Evolutionary conservation across 768 basidiomycete species (phyloP).

Genomic region (Mycena haematopus): DNA sequence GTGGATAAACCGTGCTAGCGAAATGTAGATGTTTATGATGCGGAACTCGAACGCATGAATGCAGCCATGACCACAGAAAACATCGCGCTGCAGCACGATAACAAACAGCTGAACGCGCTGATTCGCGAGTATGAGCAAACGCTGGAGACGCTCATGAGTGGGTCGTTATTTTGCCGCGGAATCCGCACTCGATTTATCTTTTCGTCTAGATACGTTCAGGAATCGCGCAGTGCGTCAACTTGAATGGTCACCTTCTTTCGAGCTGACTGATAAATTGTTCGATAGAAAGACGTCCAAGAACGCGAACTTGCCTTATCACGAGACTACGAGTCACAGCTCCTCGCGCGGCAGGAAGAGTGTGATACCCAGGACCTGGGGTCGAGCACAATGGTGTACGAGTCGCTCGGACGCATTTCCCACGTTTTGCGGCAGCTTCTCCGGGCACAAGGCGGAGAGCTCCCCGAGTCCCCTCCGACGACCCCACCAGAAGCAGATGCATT

Average conservation of each 20-base stretch:
- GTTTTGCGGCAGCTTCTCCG: constrained; percentile 75
- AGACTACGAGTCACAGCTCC: constrained; percentile 89
- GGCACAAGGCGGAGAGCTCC: constrained; percentile 70
- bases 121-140: constrained; percentile 98
- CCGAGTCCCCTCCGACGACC: constrained; percentile 34
- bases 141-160: constrained; percentile 91
- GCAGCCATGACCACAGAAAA: constrained; percentile 81
- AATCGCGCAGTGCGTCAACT: constrained; percentile 78
- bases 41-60: constrained; percentile 91
- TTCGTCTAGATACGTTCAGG: constrained; percentile 65
- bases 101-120: constrained; percentile 89
- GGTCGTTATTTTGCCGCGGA: constrained; percentile 11
- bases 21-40: constrained; percentile 81
- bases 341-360: constrained; percentile 74
- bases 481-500: constrained; percentile 13
- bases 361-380: constrained; percentile 61
- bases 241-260: constrained; percentile 17
- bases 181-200: background rate
- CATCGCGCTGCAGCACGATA: constrained; percentile 85
- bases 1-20: constrained; percentile 25
- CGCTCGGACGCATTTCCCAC: constrained; percentile 73
- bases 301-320: constrained; percentile 88
- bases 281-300: constrained; percentile 89
- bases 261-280: constrained; percentile 2
- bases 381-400: constrained; percentile 70